Evolutionary conservation across 768 basidiomycete genomes (phyloP), one percentile per base, ranked within the genome.

Genomic region (Symmetrospora coprosmae): DNA sequence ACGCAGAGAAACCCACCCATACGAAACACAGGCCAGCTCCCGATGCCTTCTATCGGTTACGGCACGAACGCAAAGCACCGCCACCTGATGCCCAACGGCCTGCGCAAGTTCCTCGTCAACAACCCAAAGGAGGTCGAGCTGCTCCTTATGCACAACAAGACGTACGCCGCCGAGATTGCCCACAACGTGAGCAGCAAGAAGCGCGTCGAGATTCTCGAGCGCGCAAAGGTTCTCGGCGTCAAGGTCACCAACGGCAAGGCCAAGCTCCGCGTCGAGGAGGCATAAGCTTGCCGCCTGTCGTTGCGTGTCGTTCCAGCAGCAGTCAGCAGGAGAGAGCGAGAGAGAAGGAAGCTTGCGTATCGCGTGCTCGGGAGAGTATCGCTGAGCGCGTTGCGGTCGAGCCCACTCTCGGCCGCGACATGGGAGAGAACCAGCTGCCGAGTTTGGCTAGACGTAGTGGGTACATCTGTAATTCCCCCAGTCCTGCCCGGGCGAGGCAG

Each of bases 91-190:
- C 94, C 94, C 64, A 90, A 83, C 72, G 94, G 94, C 64, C 80
- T 86, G 73, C 92, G 94, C 79, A 89, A 91, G 75, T 84, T 96
- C 78, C 77, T 92, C 64, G 87, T 99, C 70, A 84, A 80, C 80
- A 97, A 97, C 75, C 80, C 85, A 53, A 81, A 84, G 73, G 91
- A 97, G 73, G 75, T 99, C 64, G 90, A 97, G 69, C 28, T 97
- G 68, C 83, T 96, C 65, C 79, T 96, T 51, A 91, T 96, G 89
- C 91, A 96, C 81, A 91, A 88, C 82, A 87, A 87, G 78, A 84
- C 77, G 70, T 97, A 85, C 72, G 84, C 90, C 48, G 94, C 90
- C 53, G 88, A 92, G 74, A 89, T 99, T 69, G 94, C 94, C 51
- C 91, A 94, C 80, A 83, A 82, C 67, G 90, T 99, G 66, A 87